Conservation (phyloP, 192 early-diverging fungal species). For the Backusella tuberculispora region DNA sequence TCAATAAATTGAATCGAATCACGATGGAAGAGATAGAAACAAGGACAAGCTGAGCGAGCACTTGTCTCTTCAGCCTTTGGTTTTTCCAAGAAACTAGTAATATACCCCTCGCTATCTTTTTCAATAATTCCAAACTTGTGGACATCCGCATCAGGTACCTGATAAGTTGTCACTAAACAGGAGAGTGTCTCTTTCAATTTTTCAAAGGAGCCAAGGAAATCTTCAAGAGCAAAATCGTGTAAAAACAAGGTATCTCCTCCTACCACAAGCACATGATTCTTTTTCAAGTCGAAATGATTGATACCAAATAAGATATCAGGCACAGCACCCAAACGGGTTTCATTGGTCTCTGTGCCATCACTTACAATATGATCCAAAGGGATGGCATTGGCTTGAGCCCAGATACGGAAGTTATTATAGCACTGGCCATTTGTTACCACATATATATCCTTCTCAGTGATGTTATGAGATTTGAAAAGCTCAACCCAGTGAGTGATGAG, state of each 20-base stretch:
- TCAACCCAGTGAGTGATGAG: slow-evolving; percentile 52
- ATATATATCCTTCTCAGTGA: slow-evolving; percentile 27
- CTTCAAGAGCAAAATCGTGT: slow-evolving; percentile 50
- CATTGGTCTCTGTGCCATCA: slow-evolving; percentile 54
- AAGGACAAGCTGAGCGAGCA: slow-evolving; percentile 60
- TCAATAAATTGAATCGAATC: slow-evolving; percentile 36
- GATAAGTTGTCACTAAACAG: slow-evolving; percentile 54
- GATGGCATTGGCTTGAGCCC: slow-evolving; percentile 45
- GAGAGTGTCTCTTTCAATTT: background rate
- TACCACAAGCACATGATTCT: slow-evolving; percentile 50
- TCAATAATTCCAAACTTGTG: slow-evolving; percentile 62
- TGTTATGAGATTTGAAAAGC: slow-evolving; percentile 20
- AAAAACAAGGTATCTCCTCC: slow-evolving; percentile 67
- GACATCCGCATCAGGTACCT: slow-evolving; percentile 47
- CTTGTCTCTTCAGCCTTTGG: slow-evolving; percentile 47
- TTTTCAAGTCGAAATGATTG: slow-evolving; percentile 29
- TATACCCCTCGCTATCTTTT: slow-evolving; percentile 30
- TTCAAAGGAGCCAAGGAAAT: slow-evolving; percentile 34
- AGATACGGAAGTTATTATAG: slow-evolving; percentile 47
- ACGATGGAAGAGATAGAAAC: slow-evolving; percentile 57
- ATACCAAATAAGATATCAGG: slow-evolving; percentile 54
- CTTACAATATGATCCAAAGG: slow-evolving; percentile 47
- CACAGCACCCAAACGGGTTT: slow-evolving; percentile 60
- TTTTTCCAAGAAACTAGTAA: slow-evolving; percentile 60
- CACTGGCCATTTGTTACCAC: slow-evolving; percentile 55